Evolutionary conservation across 2,329 filamentous ascomycete species (phyloP), one percentile per base, ranked within the genome.

Genomic region (Lachnellula hyalina): DNA sequence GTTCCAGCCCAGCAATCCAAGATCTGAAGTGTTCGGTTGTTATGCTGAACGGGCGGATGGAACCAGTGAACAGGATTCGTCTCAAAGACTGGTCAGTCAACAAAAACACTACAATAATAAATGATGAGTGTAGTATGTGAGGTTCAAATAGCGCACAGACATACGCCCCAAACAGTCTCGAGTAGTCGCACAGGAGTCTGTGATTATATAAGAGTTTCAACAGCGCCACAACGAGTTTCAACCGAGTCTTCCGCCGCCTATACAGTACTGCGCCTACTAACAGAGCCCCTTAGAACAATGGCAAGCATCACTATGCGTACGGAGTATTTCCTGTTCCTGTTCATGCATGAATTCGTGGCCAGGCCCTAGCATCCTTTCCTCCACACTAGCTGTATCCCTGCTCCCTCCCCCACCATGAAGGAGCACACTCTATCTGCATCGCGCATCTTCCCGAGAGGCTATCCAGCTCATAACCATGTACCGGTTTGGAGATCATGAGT

Each of bases 281-380:
- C 51, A 55, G 57, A 50, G 56, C 50, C 47, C 58, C 54, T 21
- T 9, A 23, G 41, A 55, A 63, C 54, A 52, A 55, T 57, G 53
- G 51, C 63, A 64, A 63, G 60, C 58, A 65, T 63, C 52, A 49
- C 51, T 57, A n/a, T n/a, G 38, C 21, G 12, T 32, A 32, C 28
- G 28, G 28, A 32, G 28, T 32, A 32, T 32, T 32, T 61, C 56
- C 56, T 51, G 57, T 60, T 65, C 66, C 63, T 64, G 67, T 67
- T 68, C 67, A 68, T 69, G 67, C 67, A 68, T 68, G 67, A 66
- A 65, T 65, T 67, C 65, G 67, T 69, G 66, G 67, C 66, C 60
- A 56, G 56, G 55, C 59, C 56, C 56, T 56, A 58, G 48, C 53
- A 54, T 28, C 47, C 42, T 54, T 57, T 60, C 61, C 62, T 64